phyloP scores from a whole-genome alignment of 768 basidiomycete species.

The Russula sp. region DNA sequence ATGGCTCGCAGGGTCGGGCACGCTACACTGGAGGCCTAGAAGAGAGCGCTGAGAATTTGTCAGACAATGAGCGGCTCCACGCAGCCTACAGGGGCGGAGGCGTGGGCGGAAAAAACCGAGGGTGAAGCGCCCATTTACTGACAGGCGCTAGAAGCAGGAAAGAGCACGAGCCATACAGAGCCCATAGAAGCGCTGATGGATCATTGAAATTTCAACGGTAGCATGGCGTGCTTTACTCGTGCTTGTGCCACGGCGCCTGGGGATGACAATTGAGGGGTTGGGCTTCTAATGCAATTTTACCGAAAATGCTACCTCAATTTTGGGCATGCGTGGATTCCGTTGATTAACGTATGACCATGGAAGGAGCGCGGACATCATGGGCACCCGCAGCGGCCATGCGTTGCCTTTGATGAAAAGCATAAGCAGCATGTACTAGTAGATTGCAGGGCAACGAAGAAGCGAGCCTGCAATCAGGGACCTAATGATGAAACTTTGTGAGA shows the following conservation, averaged over 20 bases:
- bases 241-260: neutral
- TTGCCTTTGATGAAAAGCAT: neutral
- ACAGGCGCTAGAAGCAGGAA: slow-evolving; percentile 16
- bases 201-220: neutral
- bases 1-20: slow-evolving; percentile 12
- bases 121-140: neutral
- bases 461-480: neutral
- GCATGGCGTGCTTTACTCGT: neutral
- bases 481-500: neutral
- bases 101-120: neutral
- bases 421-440: neutral
- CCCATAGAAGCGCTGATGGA: slow-evolving; percentile 5
- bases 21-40: neutral
- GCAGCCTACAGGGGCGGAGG: neutral
- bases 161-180: neutral
- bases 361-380: neutral
- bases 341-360: slow-evolving; percentile 8
- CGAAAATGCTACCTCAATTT: slow-evolving; percentile 5
- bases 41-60: neutral
- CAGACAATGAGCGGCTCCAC: neutral
- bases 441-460: neutral
- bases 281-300: slow-evolving; percentile 6
- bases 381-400: slow-evolving; percentile 6
- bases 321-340: neutral
- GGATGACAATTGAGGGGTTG: neutral